phyloP scores from a whole-genome alignment of 805 yeast genomes.

The Yamadazyma sp. region DNA sequence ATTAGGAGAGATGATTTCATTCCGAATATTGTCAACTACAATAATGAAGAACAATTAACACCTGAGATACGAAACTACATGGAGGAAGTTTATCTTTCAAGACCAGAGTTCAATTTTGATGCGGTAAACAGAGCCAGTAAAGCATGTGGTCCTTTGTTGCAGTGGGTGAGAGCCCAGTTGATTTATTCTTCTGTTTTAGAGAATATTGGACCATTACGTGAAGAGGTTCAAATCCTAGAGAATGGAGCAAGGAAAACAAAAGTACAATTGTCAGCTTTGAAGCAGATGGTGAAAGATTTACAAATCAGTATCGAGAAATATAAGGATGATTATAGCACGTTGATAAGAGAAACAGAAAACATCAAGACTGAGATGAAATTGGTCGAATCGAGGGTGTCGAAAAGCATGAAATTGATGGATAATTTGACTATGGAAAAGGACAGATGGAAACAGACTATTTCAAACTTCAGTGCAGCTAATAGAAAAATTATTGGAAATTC shows the following conservation, averaged over 20 bases:
- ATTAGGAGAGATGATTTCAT: conserved; percentile 87
- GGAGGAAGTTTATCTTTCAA: conserved; percentile 57
- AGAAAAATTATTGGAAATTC: conserved; percentile 60
- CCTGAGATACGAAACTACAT: conserved; percentile 51
- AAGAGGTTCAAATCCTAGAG: conserved; percentile 63
- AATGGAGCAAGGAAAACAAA: conserved; percentile 56
- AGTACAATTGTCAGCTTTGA: conserved; percentile 70
- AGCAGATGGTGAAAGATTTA: conserved; percentile 76
- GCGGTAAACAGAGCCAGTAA: conserved; percentile 85
- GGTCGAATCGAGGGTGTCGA: conserved; percentile 56
- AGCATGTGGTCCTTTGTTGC: conserved; percentile 88
- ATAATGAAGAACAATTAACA: conserved; percentile 57
- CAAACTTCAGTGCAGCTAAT: conserved; percentile 45
- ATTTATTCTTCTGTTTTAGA: conserved; percentile 69
- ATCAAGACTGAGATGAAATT: conserved; percentile 66
- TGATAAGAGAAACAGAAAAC: conserved; percentile 76
- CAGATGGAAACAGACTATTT: conserved; percentile 70
- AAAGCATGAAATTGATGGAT: conserved; percentile 62
- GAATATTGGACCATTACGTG: conserved; percentile 67
- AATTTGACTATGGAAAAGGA: conserved; percentile 63
- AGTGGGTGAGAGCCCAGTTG: conserved; percentile 91
- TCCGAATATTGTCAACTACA: conserved; percentile 71
- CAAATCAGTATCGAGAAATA: conserved; percentile 65
- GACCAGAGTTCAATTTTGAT: conserved; percentile 65
- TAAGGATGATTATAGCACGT: conserved; percentile 62